A percentile compares a stretch with the other conserved stretches of the same genome.
Evolutionary conservation across 176 grass and related monocot species (phyloP).

Genomic region (Cocos nucifera): DNA sequence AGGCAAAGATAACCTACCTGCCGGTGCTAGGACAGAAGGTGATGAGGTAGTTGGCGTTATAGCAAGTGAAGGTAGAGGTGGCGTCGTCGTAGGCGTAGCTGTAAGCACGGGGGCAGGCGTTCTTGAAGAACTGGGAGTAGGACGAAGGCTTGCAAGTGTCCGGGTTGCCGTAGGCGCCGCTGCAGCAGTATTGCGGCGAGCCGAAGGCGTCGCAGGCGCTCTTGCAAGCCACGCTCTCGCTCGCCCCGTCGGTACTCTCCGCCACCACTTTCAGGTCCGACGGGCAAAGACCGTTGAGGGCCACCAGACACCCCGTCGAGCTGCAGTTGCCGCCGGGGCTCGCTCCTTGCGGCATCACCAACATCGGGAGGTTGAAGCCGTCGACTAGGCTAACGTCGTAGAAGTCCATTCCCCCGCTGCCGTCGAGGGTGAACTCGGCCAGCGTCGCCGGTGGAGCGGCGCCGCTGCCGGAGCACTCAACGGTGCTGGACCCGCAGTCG

Average conservation of each 20-base stretch:
- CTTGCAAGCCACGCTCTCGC: conserved; percentile 13
- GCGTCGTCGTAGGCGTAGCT: conserved; percentile 17
- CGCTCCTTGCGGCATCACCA: conserved; percentile 4
- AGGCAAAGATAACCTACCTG: neutral
- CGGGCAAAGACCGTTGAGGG: conserved; percentile 5
- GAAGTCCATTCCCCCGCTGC: conserved; percentile 34
- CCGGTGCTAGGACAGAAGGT: conserved; percentile 10
- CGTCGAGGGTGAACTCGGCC: conserved; percentile 84
- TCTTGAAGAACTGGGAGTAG: conserved; percentile 20
- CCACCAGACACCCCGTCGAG: conserved; percentile 11
- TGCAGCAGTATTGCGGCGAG: conserved; percentile 11
- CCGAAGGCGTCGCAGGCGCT: conserved; percentile 16
- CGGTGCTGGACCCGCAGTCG: conserved; percentile 50
- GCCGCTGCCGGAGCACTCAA: conserved; percentile 59
- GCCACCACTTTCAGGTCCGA: conserved; percentile 9
- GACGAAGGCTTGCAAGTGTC: conserved; percentile 11
- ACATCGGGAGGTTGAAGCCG: conserved; percentile 5
- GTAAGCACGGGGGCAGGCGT: conserved; percentile 9
- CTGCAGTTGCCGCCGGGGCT: neutral
- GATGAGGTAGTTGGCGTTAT: conserved; percentile 8
- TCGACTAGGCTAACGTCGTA: neutral
- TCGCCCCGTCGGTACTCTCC: neutral
- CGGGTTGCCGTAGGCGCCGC: conserved; percentile 3
- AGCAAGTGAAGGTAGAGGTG: conserved; percentile 13
- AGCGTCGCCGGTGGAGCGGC: conserved; percentile 63